Percentiles rank a stretch among this genome's conserved stretches.
phyloP scores from a whole-genome alignment of 495 filamentous ascomycete species.

The Chlorociboria aeruginascens region DNA sequence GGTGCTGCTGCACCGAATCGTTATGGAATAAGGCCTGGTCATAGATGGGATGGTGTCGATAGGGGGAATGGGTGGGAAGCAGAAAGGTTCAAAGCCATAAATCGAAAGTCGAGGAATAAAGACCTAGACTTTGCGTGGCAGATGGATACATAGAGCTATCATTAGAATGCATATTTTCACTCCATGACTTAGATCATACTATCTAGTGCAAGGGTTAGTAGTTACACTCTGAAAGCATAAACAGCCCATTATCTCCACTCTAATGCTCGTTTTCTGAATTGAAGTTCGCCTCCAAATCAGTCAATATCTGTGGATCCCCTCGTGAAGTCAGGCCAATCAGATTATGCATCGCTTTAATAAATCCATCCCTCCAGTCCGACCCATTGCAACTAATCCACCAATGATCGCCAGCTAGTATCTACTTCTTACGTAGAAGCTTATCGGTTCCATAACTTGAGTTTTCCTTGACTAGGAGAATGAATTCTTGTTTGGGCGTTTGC shows the following conservation, averaged over 20 bases:
- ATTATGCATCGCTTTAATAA: too few species aligned
- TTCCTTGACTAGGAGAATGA: conserved; percentile 43
- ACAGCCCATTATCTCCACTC: too few species aligned
- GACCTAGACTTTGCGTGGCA: conserved; percentile 88
- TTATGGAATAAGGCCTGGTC: conserved; percentile 85
- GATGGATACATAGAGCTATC: conserved; percentile 47
- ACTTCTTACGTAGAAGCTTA: conserved; percentile 29
- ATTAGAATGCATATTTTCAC: too few species aligned
- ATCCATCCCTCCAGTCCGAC: too few species aligned
- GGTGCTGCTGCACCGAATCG: conserved; percentile 79
- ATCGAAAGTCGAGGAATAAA: conserved; percentile 57
- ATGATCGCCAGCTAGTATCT: neutral
- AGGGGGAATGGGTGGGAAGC: conserved; percentile 87
- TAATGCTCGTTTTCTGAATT: too few species aligned
- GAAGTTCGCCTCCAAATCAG: too few species aligned
- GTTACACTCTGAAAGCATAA: too few species aligned
- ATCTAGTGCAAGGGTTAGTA: too few species aligned
- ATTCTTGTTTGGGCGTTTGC: conserved; percentile 27
- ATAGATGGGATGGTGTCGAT: conserved; percentile 97
- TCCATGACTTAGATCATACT: neutral
- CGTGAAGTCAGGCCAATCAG: too few species aligned
- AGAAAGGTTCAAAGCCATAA: conserved; percentile 83
- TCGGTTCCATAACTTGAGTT: conserved; percentile 31
- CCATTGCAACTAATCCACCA: too few species aligned
- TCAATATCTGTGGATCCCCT: too few species aligned